These are phyloP conservation scores for Gracilariopsis chorda DNA, from an alignment of 23 red algal genomes.

Conservation along the genomic window DNA sequence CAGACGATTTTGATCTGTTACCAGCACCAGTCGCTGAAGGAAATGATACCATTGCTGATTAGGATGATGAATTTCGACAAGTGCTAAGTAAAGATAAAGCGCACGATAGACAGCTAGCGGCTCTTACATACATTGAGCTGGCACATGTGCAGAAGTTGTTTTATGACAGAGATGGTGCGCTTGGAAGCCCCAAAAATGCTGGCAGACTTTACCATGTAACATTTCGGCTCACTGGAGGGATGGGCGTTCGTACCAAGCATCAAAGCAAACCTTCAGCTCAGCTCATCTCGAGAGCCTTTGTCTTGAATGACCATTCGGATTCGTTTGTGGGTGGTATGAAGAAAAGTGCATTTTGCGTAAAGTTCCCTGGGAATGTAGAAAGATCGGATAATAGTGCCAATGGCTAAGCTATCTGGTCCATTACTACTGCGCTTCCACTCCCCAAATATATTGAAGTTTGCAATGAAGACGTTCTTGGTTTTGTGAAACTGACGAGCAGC, in stretches of 20 bases:
- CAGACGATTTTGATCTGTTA: neutral
- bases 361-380: too few species aligned
- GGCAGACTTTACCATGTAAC: neutral
- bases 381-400: too few species aligned
- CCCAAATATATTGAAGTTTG: slow-evolving; percentile 63
- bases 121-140: slow-evolving; percentile 5
- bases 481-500: slow-evolving; percentile 1
- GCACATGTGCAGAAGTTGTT: neutral
- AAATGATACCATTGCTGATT: neutral
- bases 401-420: too few species aligned
- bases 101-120: neutral
- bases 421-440: neutral
- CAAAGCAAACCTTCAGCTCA: slow-evolving; percentile 58
- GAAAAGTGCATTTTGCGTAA: too few species aligned
- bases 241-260: slow-evolving; percentile 73
- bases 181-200: neutral
- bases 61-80: neutral
- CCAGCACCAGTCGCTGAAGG: neutral
- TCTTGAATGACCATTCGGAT: too few species aligned
- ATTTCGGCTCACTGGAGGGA: slow-evolving; percentile 17
- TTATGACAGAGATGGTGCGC: slow-evolving; percentile 45
- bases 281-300: slow-evolving; percentile 43
- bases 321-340: too few species aligned
- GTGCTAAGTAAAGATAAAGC: neutral
- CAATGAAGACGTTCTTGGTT: slow-evolving; percentile 78